Base-by-base conservation (phyloP, 2,329 filamentous ascomycete species). In the Akanthomyces lecanii region DNA sequence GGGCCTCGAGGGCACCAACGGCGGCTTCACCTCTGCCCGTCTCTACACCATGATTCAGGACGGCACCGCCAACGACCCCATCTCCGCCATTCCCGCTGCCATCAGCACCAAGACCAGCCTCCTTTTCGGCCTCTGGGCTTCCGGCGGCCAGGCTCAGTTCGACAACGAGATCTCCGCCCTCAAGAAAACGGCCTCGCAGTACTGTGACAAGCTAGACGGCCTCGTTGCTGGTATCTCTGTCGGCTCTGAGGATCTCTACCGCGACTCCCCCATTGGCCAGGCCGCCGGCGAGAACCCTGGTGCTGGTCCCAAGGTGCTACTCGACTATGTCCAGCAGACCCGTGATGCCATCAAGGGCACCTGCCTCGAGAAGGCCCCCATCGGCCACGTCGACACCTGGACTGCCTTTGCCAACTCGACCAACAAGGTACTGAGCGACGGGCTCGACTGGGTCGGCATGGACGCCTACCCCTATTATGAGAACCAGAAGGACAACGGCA, bases 341-440 rank as follows among this genome's bases (percentile, higher is more conserved):
- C 85, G 87, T 66, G 74, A 79, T 33, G 80, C 84, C 65, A 84
- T 96, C 71, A 71, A 82, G 33, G 84, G 84, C 64, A 92, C 90
- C 16, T 72, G 77, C 55, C 78, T 90, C 28, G 77, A 81, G 44
- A 76, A 77, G 28, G 82, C 79, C 52, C 80, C 85, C 21, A 80
- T 96, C 65, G 92, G 92, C 59, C 92, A 96, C 76, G 92, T 96
- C 72, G 92, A 96, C 73, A 96, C 92, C 58, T 96, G 91, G 91
- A 92, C 88, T 42, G 85, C 85, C 59, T 93, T 86, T 81, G 85
- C 86, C 72, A 92, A 96, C 75, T 75, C 77, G 58, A 85, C 87
- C 71, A 96, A 94, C 82, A 76, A 77, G 55, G 85, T 82, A 48
- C 86, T 96, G 64, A 86, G 91, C 64, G 80, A 87, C 11, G 85